A percentile compares a stretch with the other conserved stretches of the same genome.
phyloP scores from a whole-genome alignment of 495 filamentous ascomycete genomes.

The Podospora pseudopauciseta region DNA sequence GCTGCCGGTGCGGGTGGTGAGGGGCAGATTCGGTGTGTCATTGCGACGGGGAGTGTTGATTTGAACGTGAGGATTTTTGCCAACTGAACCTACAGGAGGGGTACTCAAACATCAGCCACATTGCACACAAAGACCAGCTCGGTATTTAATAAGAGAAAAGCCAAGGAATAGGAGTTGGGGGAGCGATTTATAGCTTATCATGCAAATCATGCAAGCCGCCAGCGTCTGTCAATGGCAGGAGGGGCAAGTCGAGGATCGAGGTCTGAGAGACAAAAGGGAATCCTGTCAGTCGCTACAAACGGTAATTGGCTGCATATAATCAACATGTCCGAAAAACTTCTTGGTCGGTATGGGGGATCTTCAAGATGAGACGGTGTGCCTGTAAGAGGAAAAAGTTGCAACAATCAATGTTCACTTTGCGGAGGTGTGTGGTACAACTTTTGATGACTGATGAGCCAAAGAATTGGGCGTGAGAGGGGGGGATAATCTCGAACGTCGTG shows the following conservation, averaged over 20 bases:
- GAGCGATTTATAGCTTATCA: not conserved
- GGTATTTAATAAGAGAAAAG: not conserved
- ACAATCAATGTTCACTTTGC: not conserved
- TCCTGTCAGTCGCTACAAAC: not conserved
- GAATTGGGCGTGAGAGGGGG: too few relatives aligned
- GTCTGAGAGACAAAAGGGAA: not conserved
- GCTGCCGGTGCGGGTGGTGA: constrained; percentile 34
- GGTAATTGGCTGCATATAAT: not conserved
- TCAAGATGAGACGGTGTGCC: not conserved
- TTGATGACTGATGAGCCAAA: constrained; percentile 23
- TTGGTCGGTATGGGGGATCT: not conserved
- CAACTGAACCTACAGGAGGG: constrained; percentile 32
- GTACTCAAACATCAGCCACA: not conserved
- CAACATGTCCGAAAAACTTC: not conserved
- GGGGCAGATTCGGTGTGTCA: constrained; percentile 56
- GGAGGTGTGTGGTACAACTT: not conserved
- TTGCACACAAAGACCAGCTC: not conserved
- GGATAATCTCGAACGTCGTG: not conserved
- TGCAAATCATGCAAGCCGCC: not conserved
- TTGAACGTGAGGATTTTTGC: constrained; percentile 60
- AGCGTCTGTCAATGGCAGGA: not conserved
- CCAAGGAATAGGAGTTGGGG: not conserved
- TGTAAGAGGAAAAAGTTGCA: not conserved
- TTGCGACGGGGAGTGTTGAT: constrained; percentile 62
- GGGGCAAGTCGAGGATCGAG: not conserved